Percentiles rank a stretch among this genome's conserved stretches.
Evolutionary conservation across 1,284 basidiomycete species (phyloP).

Genomic region (Athelia sp.): DNA sequence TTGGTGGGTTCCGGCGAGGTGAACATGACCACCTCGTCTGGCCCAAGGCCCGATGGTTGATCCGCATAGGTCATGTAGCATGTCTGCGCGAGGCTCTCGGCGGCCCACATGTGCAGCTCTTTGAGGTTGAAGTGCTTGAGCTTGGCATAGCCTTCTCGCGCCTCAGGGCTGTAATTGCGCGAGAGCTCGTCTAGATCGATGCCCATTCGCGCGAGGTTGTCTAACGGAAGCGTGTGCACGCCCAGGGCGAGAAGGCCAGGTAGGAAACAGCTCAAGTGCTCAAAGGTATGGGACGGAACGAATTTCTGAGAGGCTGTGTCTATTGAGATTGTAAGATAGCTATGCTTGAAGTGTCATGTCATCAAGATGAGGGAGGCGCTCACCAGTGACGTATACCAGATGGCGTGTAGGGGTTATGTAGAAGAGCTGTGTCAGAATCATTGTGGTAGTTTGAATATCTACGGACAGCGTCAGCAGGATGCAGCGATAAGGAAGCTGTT

Average conservation of each 20-base stretch:
- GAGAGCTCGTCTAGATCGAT: conserved; percentile 37
- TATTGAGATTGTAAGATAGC: conserved; percentile 3
- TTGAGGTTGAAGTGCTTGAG: conserved; percentile 39
- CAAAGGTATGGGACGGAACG: conserved; percentile 49
- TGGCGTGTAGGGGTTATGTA: conserved; percentile 61
- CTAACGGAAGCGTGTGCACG: conserved; percentile 52
- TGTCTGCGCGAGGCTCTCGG: conserved; percentile 60
- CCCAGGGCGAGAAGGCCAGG: conserved; percentile 75
- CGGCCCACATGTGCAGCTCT: conserved; percentile 60
- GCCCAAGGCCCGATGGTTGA: conserved; percentile 52
- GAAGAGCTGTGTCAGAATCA: conserved; percentile 59
- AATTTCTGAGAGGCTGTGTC: conserved; percentile 20
- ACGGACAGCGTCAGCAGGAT: conserved; percentile 3
- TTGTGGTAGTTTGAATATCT: conserved; percentile 61
- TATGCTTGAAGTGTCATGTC: neutral
- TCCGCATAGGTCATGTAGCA: conserved; percentile 66
- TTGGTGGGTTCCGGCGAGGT: conserved; percentile 10
- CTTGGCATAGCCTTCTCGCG: conserved; percentile 28
- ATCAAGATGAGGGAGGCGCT: conserved; percentile 9
- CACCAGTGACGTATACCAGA: conserved; percentile 69
- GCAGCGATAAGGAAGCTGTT: conserved; percentile 1
- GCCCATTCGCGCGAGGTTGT: conserved; percentile 38
- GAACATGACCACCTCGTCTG: conserved; percentile 42
- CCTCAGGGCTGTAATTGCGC: conserved; percentile 27
- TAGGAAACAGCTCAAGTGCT: conserved; percentile 77